phyloP scores from a whole-genome alignment of 2,329 filamentous ascomycete genomes.

The Xylariaceae sp. region DNA sequence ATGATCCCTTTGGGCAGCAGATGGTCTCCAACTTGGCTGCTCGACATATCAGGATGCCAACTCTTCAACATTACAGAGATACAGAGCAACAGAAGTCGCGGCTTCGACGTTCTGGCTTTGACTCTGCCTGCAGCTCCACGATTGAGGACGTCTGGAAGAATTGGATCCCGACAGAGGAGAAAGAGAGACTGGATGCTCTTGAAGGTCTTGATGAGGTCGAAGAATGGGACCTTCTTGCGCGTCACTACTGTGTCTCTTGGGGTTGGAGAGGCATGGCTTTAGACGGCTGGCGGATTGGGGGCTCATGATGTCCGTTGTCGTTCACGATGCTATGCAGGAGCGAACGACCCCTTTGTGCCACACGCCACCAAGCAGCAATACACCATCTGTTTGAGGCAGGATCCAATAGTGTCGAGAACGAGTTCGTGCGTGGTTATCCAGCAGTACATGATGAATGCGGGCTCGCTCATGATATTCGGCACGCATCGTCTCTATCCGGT shows the following conservation, averaged over 20 bases:
- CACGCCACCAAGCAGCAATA: too few species aligned
- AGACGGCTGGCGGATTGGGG: constrained; percentile 17
- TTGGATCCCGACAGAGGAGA: constrained; percentile 70
- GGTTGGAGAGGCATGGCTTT: constrained; percentile 62
- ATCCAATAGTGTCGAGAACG: too few species aligned
- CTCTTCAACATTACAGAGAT: constrained; percentile 67
- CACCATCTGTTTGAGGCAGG: too few species aligned
- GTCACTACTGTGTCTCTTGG: constrained; percentile 89
- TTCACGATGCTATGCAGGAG: too few species aligned
- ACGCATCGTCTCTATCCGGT: too few species aligned
- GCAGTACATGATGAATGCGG: too few species aligned
- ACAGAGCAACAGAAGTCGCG: constrained; percentile 65
- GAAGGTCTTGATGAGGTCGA: constrained; percentile 95
- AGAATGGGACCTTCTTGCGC: constrained; percentile 83
- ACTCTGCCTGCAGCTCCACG: constrained; percentile 38
- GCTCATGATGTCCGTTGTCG: not conserved
- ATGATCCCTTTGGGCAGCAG: constrained; percentile 82
- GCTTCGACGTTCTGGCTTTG: constrained; percentile 64
- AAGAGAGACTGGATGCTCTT: constrained; percentile 70
- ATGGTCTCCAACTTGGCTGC: constrained; percentile 89
- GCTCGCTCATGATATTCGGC: too few species aligned
- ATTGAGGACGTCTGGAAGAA: constrained; percentile 64
- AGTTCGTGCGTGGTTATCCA: too few species aligned
- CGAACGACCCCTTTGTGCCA: too few species aligned
- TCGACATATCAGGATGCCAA: constrained; percentile 79